Percentiles rank a stretch among this genome's conserved stretches.
phyloP scores from a whole-genome alignment of 2,329 filamentous ascomycete species.

The Xylariaceae sp. region DNA sequence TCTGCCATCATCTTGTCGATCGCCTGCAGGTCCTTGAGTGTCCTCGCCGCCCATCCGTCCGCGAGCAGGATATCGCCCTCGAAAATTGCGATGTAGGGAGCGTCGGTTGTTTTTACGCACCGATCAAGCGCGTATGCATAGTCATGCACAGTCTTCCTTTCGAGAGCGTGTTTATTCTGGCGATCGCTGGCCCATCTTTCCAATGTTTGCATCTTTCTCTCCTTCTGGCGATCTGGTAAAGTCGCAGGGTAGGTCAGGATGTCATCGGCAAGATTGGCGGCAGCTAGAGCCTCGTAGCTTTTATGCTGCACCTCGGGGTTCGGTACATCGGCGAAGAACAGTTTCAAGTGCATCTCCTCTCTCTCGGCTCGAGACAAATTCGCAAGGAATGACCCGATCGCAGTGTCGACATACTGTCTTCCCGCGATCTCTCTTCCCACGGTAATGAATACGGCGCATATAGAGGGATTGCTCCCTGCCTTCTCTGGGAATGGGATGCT shows the following conservation, averaged over 20 bases:
- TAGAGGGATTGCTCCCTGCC: conserved; percentile 17
- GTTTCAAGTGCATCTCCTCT: conserved; percentile 20
- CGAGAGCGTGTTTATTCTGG: conserved; percentile 17
- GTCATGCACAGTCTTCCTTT: conserved; percentile 26
- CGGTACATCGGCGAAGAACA: conserved; percentile 29
- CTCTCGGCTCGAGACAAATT: conserved; percentile 27
- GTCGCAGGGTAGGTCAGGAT: conserved; percentile 22
- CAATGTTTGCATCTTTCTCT: conserved; percentile 17
- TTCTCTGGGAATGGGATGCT: conserved; percentile 14
- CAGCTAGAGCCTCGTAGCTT: conserved; percentile 18
- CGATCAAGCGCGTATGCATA: conserved; percentile 26
- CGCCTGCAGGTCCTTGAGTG: conserved; percentile 18
- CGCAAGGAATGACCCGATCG: conserved; percentile 26
- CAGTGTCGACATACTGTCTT: conserved; percentile 27
- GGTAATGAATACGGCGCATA: conserved; percentile 27
- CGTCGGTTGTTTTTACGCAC: conserved; percentile 22
- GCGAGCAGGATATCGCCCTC: conserved; percentile 29
- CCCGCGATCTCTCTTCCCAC: conserved; percentile 22
- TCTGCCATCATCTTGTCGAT: conserved; percentile 26
- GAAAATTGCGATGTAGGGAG: conserved; percentile 26
- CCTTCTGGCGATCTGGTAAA: conserved; percentile 13
- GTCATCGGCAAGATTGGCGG: conserved; percentile 21
- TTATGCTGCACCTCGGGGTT: conserved; percentile 20
- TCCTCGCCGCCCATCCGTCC: conserved; percentile 26
- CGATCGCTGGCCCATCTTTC: conserved; percentile 16